Evolutionary conservation across 176 grass and related monocot species (phyloP), one percentile per base, ranked within the genome.

Genomic region (Urochloa ruziziensis): DNA sequence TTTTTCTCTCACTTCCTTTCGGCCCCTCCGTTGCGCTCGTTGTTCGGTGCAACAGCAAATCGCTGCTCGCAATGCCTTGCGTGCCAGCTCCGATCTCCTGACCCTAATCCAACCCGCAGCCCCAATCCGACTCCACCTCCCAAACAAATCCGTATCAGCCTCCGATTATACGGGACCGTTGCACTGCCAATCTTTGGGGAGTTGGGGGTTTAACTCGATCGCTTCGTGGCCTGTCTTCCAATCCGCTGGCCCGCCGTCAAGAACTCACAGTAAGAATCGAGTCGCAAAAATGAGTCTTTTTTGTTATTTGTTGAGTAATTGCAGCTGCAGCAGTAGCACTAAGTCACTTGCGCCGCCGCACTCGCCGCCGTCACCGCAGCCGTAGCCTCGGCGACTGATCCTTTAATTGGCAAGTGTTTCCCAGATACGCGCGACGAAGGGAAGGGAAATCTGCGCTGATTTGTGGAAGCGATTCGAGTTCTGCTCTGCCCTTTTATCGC

Each of bases 31-130:
- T 32, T 30, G 23, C 44, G 53, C 19, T 43, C 21, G 44, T 25
- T 35, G 83, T 64, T 83, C 57, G 80, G 86, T 83, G 86, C 86
- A 83, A 88, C 80, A 72, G 57, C 74, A 71, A 79, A 52, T 77
- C 64, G 36, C 32, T 21, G 51, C 73, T 47, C 59, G 59, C 62
- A 88, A 70, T 83, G 80, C 75, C 47, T 80, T 74, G 87, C 75
- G 87, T 80, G 75, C 29, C 47, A 56, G 28, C 68, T 89, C 68
- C 81, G 65, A 28, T 84, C 81, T 84, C 81, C 67, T 82, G 29
- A 79, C 63, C 77, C 77, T 46, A 32, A 63, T 66, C 77, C 77
- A 51, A 65, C 17, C 59, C 43, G 16, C n/a, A 46, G 9, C n/a
- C 24, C 13, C 5, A 53, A 64, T 84, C 64, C 12, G 51, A n/a